Conservation (phyloP, 2,329 filamentous ascomycete species). For the Fonsecaea multimorphosa region DNA sequence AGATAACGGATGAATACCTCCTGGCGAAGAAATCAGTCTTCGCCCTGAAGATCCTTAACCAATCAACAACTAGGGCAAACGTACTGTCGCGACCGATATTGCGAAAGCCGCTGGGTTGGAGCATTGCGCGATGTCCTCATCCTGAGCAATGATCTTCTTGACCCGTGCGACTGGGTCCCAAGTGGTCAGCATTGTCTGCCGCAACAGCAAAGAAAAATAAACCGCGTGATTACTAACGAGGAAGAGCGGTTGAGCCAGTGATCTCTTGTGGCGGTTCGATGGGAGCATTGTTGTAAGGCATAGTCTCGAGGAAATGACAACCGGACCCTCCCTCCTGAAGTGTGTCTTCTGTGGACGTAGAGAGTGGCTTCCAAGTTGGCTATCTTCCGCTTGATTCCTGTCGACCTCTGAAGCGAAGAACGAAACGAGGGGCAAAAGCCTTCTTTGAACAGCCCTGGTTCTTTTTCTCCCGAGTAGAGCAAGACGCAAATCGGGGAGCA, state of each 20-base stretch:
- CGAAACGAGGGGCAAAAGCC: neutral
- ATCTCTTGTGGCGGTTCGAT: conserved; percentile 81
- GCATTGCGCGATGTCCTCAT: conserved; percentile 83
- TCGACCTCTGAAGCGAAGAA: neutral
- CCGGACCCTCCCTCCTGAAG: neutral
- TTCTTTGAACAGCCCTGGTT: neutral
- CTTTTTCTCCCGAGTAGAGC: neutral
- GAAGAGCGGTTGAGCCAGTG: conserved; percentile 83
- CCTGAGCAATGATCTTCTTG: conserved; percentile 90
- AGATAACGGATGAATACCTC: conserved; percentile 97
- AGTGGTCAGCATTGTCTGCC: conserved; percentile 20
- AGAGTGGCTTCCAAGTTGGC: neutral
- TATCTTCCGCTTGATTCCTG: neutral
- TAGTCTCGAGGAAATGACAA: conserved; percentile 46
- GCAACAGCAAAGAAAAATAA: neutral
- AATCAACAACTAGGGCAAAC: conserved; percentile 41
- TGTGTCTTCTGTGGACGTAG: neutral
- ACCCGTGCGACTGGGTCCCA: conserved; percentile 77
- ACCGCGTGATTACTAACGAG: conserved; percentile 65
- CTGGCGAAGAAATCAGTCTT: conserved; percentile 51
- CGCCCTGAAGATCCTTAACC: neutral
- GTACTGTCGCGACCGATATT: conserved; percentile 85
- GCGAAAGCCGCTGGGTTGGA: conserved; percentile 94
- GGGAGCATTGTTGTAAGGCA: conserved; percentile 90
- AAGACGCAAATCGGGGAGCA: neutral